phyloP scores from a whole-genome alignment of 805 yeast genomes.

The Suhomyces canberraensis region DNA sequence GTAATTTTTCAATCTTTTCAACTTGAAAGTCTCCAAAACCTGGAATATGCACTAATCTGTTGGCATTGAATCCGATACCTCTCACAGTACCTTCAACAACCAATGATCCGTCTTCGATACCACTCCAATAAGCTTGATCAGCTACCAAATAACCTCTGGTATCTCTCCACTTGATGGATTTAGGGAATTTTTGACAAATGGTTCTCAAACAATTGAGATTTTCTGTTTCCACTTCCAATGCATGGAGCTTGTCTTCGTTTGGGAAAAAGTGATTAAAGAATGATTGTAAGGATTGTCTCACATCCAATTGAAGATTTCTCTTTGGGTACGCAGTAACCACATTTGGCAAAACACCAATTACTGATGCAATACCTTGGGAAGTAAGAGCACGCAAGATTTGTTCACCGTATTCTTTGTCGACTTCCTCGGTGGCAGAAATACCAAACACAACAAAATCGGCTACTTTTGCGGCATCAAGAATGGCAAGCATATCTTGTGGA shows the following conservation, averaged over 20 bases:
- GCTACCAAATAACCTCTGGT: conserved; percentile 85
- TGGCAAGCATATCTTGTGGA: conserved; percentile 57
- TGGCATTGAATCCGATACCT: conserved; percentile 77
- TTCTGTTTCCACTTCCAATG: conserved; percentile 66
- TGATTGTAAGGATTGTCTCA: conserved; percentile 42
- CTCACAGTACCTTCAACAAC: conserved; percentile 81
- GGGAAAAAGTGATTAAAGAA: conserved; percentile 49
- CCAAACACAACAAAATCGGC: conserved; percentile 90
- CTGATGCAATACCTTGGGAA: conserved; percentile 87
- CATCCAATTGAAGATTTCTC: conserved; percentile 70
- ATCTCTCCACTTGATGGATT: conserved; percentile 87
- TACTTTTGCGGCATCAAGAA: conserved; percentile 82
- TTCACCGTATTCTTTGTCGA: conserved; percentile 78
- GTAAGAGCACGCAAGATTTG: conserved; percentile 84
- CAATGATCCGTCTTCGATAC: conserved; percentile 31
- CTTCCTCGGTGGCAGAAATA: conserved; percentile 83
- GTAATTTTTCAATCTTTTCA: conserved; percentile 56
- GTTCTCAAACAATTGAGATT: conserved; percentile 68
- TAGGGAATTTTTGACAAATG: conserved; percentile 84
- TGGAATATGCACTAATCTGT: conserved; percentile 80
- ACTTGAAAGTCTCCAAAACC: conserved; percentile 88
- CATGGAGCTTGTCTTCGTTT: conserved; percentile 70
- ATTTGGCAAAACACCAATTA: conserved; percentile 76
- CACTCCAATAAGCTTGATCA: conserved; percentile 51
- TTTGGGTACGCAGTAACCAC: conserved; percentile 64